A percentile compares a stretch with the other conserved stretches of the same genome.
These are phyloP conservation scores for Claviceps cyperi DNA, from an alignment of 2,329 filamentous ascomycete species.

Conservation along the genomic window DNA sequence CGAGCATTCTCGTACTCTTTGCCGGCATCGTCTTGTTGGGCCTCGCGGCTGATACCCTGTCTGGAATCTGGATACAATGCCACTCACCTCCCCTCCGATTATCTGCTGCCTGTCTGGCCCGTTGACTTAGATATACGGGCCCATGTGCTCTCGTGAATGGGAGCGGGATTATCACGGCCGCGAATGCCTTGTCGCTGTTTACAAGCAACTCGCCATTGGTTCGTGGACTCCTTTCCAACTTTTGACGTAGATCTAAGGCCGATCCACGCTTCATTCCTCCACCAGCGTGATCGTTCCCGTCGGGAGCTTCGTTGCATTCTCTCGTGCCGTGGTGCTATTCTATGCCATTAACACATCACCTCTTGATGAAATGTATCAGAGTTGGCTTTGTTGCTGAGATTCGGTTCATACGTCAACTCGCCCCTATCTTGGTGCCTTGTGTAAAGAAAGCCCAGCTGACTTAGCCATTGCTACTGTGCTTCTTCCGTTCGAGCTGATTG, in stretches of 20 bases:
- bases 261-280: constrained; percentile 8
- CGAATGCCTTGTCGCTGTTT: constrained; percentile 33
- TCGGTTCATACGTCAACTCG: constrained; percentile 17
- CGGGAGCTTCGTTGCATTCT: constrained; percentile 23
- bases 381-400: constrained; percentile 48
- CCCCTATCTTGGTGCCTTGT: constrained; percentile 43
- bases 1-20: constrained; percentile 35
- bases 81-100: constrained; percentile 33
- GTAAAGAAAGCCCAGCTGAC: constrained; percentile 38
- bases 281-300: constrained; percentile 15
- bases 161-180: constrained; percentile 32
- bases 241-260: constrained; percentile 9
- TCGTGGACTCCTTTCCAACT: constrained; percentile 3
- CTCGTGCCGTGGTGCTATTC: constrained; percentile 42
- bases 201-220: constrained; percentile 35
- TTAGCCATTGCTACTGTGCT: constrained; percentile 41
- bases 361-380: constrained; percentile 39
- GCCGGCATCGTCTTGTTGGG: constrained; percentile 38
- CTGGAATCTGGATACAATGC: constrained; percentile 37
- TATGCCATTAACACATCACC: constrained; percentile 40
- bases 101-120: constrained; percentile 43
- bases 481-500: constrained; percentile 39
- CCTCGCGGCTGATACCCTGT: constrained; percentile 37
- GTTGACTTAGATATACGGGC: constrained; percentile 40
- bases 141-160: constrained; percentile 40